Base-by-base conservation (phyloP, 2,329 filamentous ascomycete species). In the Metarhizium robertsii region DNA sequence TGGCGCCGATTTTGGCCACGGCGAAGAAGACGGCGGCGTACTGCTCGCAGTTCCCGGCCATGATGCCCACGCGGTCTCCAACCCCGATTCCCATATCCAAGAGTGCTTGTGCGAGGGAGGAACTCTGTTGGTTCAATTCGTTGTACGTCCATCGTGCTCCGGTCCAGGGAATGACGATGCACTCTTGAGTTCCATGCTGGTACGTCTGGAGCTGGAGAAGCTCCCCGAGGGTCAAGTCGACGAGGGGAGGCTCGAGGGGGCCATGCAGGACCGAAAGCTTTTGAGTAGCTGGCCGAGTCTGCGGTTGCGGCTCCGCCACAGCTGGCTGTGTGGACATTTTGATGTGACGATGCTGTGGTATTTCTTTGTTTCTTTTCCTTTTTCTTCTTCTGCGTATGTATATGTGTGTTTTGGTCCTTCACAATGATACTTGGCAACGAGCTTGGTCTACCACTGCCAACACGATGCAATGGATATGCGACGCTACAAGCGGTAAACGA, bases 1-100 rank as follows among this genome's bases (percentile, higher is more conserved):
- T 83, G 50, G 80, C 84, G 10, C 85, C 85, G 18, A 87, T 78
- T 50, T 81, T 77, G 45, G 84, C 83, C 11, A 83, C 85, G 3
- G 85, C 86, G 61, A 90, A 90, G 74, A 90, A 88, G 16, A 90
- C 78, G 2, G 86, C 79, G 34, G 87, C 71, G 83, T 92, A 92
- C 81, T 95, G 78, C 79, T 95, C 73, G 77, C 91, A 74, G 80
- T 95, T 72, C 74, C 91, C 63, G 70, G 87, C 86, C 84, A 90
- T 89, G 60, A 92, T 85, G 34, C 83, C 87, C 32, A 91, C 77
- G 14, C 86, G 78, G 66, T 90, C 87, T 40, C 86, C 86, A 34
- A 81, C 79, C 43, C 79, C 74, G 53, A 90, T 81, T 2, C 86
- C 86, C 69, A 84, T 79, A 25, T 81, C 79, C 47, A 89, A 70